A percentile compares a stretch with the other conserved stretches of the same genome.
phyloP scores from a whole-genome alignment of 768 basidiomycete genomes.

The Boletus fagicola region DNA sequence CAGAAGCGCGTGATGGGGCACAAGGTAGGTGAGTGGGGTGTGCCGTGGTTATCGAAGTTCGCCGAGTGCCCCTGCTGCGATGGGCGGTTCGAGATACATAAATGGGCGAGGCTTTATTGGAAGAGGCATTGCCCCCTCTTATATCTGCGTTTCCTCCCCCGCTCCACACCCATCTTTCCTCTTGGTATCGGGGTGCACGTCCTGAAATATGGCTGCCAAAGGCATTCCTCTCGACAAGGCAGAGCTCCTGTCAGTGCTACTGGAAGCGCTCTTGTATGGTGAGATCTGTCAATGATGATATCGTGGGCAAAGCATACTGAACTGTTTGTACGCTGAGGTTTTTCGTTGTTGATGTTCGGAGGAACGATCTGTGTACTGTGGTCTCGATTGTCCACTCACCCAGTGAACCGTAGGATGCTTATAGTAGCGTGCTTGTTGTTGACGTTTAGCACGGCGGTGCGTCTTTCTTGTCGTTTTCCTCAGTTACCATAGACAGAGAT shows the following conservation, averaged over 20 bases:
- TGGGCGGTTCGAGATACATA: background rate
- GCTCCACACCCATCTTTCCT: background rate
- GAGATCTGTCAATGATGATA: background rate
- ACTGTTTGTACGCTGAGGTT: constrained; percentile 17
- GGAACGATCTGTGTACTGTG: constrained; percentile 29
- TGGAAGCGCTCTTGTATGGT: constrained; percentile 26
- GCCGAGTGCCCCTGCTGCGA: background rate
- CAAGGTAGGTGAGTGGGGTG: background rate
- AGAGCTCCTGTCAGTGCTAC: constrained; percentile 17
- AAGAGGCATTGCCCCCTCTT: background rate
- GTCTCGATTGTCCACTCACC: background rate
- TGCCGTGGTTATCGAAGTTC: background rate
- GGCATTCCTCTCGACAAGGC: constrained; percentile 21
- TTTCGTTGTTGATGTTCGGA: constrained; percentile 37
- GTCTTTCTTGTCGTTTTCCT: background rate
- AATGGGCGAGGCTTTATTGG: background rate
- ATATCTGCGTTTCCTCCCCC: too few species aligned
- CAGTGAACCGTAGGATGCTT: constrained; percentile 24
- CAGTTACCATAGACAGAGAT: background rate
- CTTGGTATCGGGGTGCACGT: background rate
- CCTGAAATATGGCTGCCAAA: background rate
- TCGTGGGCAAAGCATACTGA: background rate
- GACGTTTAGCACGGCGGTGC: constrained; percentile 31
- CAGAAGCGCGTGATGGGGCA: too few species aligned
- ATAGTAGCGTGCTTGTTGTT: constrained; percentile 27